Evolutionary conservation across 176 grass and related monocot genomes (phyloP).

Genomic region (Triticum monococcum): DNA sequence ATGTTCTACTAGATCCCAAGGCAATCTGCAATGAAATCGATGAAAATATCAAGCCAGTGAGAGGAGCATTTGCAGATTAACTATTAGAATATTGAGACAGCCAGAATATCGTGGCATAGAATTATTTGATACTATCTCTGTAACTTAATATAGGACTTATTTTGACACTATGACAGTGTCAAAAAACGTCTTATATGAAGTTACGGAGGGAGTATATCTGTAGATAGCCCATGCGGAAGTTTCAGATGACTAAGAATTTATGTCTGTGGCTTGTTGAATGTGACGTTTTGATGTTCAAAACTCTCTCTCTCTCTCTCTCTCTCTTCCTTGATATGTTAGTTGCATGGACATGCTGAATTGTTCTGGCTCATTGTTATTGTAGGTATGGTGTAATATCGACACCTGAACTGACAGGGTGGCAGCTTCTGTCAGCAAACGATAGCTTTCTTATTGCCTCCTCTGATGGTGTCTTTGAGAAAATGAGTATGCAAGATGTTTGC

Average conservation of each 20-base stretch:
- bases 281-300: background rate
- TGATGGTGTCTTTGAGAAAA: conserved; percentile 89
- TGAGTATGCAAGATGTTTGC: conserved; percentile 87
- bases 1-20: background rate
- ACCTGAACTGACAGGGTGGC: conserved; percentile 85
- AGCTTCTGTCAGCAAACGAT: conserved; percentile 72
- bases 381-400: conserved; percentile 92
- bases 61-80: background rate
- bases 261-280: background rate
- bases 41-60: background rate
- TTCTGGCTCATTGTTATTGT: conserved; percentile 31
- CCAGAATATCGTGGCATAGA: background rate
- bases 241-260: background rate
- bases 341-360: conserved; percentile 22
- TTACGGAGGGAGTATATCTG: background rate
- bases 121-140: background rate
- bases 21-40: background rate
- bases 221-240: background rate
- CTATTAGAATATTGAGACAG: background rate
- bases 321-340: conserved; percentile 13
- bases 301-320: background rate
- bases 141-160: too few relatives aligned
- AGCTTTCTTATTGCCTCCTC: conserved; percentile 79
- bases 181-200: too few relatives aligned
- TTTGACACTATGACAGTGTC: too few relatives aligned